phyloP scores from a whole-genome alignment of 495 filamentous ascomycete species.

The Penicillium ucsense region DNA sequence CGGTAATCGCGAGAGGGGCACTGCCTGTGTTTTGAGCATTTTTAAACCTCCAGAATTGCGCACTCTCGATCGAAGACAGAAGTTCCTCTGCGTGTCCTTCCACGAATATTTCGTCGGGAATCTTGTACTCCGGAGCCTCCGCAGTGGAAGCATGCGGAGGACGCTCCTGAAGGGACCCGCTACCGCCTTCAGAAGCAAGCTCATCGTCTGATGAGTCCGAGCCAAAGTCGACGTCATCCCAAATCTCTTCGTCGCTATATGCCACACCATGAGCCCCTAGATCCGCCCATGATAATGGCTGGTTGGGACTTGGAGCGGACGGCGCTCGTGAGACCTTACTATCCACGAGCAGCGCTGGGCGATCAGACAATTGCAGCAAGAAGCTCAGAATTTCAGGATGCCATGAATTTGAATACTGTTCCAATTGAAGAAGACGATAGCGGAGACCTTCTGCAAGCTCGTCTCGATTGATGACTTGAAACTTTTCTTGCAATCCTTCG shows the following conservation, averaged over 20 bases:
- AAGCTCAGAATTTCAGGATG: constrained; percentile 73
- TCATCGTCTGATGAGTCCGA: constrained; percentile 54
- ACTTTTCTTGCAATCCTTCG: constrained; percentile 81
- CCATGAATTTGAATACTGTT: constrained; percentile 44
- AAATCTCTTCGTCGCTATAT: constrained; percentile 59
- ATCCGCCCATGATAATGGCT: constrained; percentile 60
- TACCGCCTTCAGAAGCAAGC: constrained; percentile 24
- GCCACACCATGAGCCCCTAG: constrained; percentile 65
- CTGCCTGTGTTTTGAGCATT: constrained; percentile 19
- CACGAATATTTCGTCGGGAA: constrained; percentile 29
- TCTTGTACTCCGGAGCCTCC: constrained; percentile 24
- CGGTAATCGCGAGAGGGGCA: constrained; percentile 48
- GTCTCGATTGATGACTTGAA: constrained; percentile 67
- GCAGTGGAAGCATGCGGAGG: constrained; percentile 13
- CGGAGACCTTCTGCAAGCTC: constrained; percentile 68
- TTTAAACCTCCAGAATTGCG: constrained; percentile 55
- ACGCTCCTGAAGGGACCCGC: constrained; percentile 13
- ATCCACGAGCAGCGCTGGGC: constrained; percentile 60
- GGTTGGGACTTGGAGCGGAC: constrained; percentile 22
- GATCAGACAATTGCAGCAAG: constrained; percentile 71
- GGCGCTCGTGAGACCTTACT: constrained; percentile 50
- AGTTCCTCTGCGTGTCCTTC: constrained; percentile 25
- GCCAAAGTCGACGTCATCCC: constrained; percentile 67
- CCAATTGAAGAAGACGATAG: constrained; percentile 50
- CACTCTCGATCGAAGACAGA: constrained; percentile 41